A percentile compares a stretch with the other conserved stretches of the same genome.
Conservation (phyloP, 2,329 filamentous ascomycete species). For the Aquanectria penicillioides region DNA sequence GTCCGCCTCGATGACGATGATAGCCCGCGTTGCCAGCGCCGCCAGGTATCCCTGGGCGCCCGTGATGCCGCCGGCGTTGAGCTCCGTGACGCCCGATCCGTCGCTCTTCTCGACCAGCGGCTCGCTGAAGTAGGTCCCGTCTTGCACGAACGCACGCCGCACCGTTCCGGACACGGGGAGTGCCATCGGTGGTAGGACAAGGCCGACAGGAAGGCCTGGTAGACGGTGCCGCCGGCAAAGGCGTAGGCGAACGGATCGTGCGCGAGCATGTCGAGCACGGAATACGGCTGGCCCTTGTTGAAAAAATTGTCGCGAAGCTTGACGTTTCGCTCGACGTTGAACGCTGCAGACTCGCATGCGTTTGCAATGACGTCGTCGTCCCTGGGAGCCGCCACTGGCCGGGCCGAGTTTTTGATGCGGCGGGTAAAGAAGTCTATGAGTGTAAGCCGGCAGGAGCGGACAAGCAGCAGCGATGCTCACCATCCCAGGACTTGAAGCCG, state of each 20-base stretch:
- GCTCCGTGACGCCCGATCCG: conserved; percentile 37
- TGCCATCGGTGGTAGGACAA: conserved; percentile 80
- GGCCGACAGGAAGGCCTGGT: conserved; percentile 75
- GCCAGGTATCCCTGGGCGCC: conserved; percentile 74
- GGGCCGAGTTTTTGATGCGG: conserved; percentile 25
- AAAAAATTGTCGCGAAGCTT: conserved; percentile 71
- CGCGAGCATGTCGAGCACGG: conserved; percentile 70
- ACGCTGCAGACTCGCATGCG: conserved; percentile 72
- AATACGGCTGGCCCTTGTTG: conserved; percentile 76
- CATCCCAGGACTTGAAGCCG: conserved; percentile 57
- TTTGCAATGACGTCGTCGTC: conserved; percentile 67
- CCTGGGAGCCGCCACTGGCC: conserved; percentile 67
- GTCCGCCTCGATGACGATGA: conserved; percentile 78
- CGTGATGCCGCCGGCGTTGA: conserved; percentile 51
- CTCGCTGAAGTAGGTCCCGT: conserved; percentile 77
- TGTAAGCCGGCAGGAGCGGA: background rate
- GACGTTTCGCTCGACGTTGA: conserved; percentile 60
- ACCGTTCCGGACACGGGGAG: conserved; percentile 71
- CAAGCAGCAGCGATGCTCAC: background rate
- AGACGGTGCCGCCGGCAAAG: conserved; percentile 73
- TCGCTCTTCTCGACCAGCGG: conserved; percentile 51
- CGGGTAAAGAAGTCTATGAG: conserved; percentile 1
- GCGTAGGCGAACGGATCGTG: conserved; percentile 61
- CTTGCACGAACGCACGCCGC: conserved; percentile 64
- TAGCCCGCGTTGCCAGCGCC: conserved; percentile 72